Evolutionary conservation across 257 asterid genomes (phyloP), one percentile per base, ranked within the genome.

Genomic region (Solanum microdontum): DNA sequence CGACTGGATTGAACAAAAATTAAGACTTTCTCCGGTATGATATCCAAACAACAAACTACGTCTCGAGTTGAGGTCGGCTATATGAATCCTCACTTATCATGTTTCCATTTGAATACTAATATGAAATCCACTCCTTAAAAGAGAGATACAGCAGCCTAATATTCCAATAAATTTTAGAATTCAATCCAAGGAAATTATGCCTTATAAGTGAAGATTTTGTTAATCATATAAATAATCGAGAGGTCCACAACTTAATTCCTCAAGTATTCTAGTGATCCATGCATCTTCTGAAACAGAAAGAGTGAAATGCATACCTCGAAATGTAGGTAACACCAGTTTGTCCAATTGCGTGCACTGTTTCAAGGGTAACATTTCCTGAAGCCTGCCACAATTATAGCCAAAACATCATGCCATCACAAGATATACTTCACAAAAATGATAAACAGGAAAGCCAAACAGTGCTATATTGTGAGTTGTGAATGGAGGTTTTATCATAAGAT

Each of bases 361-460:
- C 98, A 87, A 95, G 94, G 85, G 98, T 97, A 84, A 97, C 98
- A 91, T 97, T 97, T 90, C 99, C 99, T 87, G 99, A 97, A 21
- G 99, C 98, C 99, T 96, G 93, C 86, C 85, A 91, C 83, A 64
- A 66, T 88, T 87, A 76, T 80, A 88, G 89, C 66, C 76, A 43
- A 80, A 43, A 15, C 62, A 23, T 48, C 39, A 10, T 6, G 69
- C 32, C 66, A 80, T 28, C 28, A 45, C 10, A 48, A 48, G 85
- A 48, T 48, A 28, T 48, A 82, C 26, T 4, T 43, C 2, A 40
- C 58, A 24, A 24, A 75, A n/a, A 37, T 76, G 14, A 77, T 24
- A 24, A 77, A 26, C 26, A 7, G 66, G 66, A 43, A 43, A 26
- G 6, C 66, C 66, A 43, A 17, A 32, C 39, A 26, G 17, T 43